phyloP scores from a whole-genome alignment of 225 moss, liverwort and hornwort species.

The Physcomitrium patens region DNA sequence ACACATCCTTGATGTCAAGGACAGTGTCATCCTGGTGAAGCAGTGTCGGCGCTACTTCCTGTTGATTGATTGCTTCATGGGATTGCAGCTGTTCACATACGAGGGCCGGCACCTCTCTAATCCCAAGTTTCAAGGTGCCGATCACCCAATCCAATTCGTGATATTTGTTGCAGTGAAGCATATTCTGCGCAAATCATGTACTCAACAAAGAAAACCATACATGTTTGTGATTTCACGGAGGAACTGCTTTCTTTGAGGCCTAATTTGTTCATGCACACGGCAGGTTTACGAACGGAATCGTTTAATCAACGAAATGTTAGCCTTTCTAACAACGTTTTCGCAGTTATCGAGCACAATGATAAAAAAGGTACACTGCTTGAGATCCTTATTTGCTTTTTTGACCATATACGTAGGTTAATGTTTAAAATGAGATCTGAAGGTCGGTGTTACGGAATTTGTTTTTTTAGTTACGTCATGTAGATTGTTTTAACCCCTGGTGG shows the following conservation, averaged over 20 bases:
- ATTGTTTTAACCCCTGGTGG: background rate
- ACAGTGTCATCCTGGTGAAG: constrained; percentile 74
- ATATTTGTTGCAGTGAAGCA: background rate
- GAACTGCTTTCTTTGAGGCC: background rate
- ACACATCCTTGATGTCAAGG: constrained; percentile 76
- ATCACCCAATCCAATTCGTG: background rate
- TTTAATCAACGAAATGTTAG: constrained; percentile 82
- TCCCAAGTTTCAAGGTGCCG: constrained; percentile 79
- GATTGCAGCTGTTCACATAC: constrained; percentile 81
- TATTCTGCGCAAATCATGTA: background rate
- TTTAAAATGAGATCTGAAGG: background rate
- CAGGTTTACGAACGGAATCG: constrained; percentile 66
- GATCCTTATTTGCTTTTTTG: background rate
- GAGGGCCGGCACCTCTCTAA: constrained; percentile 80
- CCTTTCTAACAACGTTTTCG: constrained; percentile 70
- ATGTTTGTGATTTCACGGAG: background rate
- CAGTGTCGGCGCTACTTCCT: constrained; percentile 72
- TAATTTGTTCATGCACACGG: background rate
- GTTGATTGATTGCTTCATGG: constrained; percentile 71
- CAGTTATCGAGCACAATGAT: constrained; percentile 66
- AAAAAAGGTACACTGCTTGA: constrained; percentile 52
- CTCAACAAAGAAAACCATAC: background rate
- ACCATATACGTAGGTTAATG: background rate
- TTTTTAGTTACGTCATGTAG: background rate
- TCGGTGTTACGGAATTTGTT: background rate